Conservation (phyloP, 805 yeast species). For the Tetrapisispora iriomotensis region DNA sequence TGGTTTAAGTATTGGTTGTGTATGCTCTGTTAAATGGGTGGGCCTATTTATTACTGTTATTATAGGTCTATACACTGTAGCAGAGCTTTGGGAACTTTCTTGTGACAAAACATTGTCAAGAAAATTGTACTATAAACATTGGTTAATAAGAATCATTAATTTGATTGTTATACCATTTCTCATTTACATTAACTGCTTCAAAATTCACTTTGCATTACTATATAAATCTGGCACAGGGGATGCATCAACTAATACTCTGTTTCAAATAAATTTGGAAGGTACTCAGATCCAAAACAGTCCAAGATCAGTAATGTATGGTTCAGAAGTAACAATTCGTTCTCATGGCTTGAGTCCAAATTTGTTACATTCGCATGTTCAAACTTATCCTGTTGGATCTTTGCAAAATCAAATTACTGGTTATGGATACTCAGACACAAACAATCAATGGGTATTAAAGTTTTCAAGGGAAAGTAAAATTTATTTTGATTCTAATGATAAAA, state of each 20-base stretch:
- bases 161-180: slow-evolving; percentile 63
- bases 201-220: slow-evolving; percentile 67
- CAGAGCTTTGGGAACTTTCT: slow-evolving; percentile 41
- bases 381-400: slow-evolving; percentile 65
- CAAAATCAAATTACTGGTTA: slow-evolving; percentile 78
- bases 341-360: slow-evolving; percentile 70
- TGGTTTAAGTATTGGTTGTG: slow-evolving; percentile 71
- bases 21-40: slow-evolving; percentile 80
- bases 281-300: slow-evolving; percentile 58
- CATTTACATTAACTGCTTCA: slow-evolving; percentile 66
- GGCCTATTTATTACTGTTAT: slow-evolving; percentile 59
- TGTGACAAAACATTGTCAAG: slow-evolving; percentile 26
- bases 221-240: slow-evolving; percentile 87
- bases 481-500: slow-evolving; percentile 24
- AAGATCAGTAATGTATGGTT: slow-evolving; percentile 54
- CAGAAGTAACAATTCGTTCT: slow-evolving; percentile 37
- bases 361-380: slow-evolving; percentile 64
- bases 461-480: slow-evolving; percentile 31
- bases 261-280: slow-evolving; percentile 77
- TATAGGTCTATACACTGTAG: slow-evolving; percentile 48
- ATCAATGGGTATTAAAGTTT: slow-evolving; percentile 55
- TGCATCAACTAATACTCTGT: slow-evolving; percentile 77
- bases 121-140: slow-evolving; percentile 44
- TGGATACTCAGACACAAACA: slow-evolving; percentile 64
- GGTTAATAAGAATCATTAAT: slow-evolving; percentile 56